phyloP scores from a whole-genome alignment of 352 stramenopile genomes.

The Phytophthora boehmeriae region DNA sequence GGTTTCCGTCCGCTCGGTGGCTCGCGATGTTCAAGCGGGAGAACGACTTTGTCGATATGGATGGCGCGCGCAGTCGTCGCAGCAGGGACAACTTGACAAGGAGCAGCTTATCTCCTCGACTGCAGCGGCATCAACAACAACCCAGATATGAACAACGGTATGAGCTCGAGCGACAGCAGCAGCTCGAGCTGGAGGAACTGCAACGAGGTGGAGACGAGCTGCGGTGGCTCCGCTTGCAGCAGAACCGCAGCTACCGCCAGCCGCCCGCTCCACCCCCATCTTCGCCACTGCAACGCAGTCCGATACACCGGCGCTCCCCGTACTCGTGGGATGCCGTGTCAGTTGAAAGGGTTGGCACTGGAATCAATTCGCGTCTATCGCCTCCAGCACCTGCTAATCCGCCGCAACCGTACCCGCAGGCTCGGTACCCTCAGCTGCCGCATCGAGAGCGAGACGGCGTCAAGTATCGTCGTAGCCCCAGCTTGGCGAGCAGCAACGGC shows the following conservation, averaged over 20 bases:
- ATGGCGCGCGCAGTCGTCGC: conserved; percentile 12
- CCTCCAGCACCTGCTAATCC: not conserved
- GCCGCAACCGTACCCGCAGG: conserved; percentile 14
- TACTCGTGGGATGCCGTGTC: conserved; percentile 24
- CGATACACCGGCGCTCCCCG: conserved; percentile 3
- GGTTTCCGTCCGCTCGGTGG: conserved; percentile 57
- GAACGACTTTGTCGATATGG: conserved; percentile 46
- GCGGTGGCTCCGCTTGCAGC: conserved; percentile 9
- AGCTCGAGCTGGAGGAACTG: conserved; percentile 20
- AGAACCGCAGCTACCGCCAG: conserved; percentile 32
- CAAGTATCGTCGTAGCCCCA: conserved; percentile 26
- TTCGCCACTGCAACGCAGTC: conserved; percentile 14
- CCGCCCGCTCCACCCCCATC: conserved; percentile 16
- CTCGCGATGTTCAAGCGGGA: conserved; percentile 61
- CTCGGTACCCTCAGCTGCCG: conserved; percentile 13
- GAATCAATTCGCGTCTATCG: not conserved
- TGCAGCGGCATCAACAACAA: conserved; percentile 4
- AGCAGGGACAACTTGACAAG: conserved; percentile 11
- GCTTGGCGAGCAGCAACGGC: conserved; percentile 15
- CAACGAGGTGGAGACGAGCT: conserved; percentile 18
- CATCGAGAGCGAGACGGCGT: conserved; percentile 15
- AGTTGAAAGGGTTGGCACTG: not conserved
- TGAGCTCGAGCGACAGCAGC: conserved; percentile 19
- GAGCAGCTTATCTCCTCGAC: too few relatives aligned
- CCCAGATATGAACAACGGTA: not conserved